Percentiles rank a stretch among this genome's conserved stretches.
These are phyloP conservation scores for Linum tenue DNA, from an alignment of 345 rosid genomes.

Conservation along the genomic window DNA sequence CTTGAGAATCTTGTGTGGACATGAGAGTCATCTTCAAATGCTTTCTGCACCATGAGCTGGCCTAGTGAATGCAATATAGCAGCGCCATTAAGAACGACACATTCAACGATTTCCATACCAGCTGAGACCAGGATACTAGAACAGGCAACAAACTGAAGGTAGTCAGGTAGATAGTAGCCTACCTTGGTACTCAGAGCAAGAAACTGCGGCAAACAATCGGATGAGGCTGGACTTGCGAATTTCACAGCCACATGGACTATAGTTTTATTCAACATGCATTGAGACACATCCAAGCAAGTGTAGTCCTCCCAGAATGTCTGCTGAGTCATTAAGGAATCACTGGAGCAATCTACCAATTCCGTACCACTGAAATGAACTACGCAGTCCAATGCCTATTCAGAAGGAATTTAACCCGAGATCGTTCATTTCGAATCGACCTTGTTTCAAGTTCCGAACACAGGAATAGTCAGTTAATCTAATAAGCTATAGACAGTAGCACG, in stretches of 20 bases:
- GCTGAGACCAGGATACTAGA: too few species aligned
- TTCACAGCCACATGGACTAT: slow-evolving; percentile 53
- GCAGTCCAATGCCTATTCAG: background rate
- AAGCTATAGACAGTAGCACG: background rate
- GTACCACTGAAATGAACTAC: background rate
- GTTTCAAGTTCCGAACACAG: background rate
- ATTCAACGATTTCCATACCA: background rate
- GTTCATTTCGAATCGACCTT: too few species aligned
- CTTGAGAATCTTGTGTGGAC: slow-evolving; percentile 79
- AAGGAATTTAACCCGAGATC: too few species aligned
- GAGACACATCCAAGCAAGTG: slow-evolving; percentile 82
- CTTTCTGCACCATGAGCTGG: slow-evolving; percentile 70
- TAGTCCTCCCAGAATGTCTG: slow-evolving; percentile 11
- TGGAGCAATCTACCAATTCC: background rate
- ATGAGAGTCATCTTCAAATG: slow-evolving; percentile 76
- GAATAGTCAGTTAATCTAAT: background rate
- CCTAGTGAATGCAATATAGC: slow-evolving; percentile 28
- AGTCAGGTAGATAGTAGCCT: slow-evolving; percentile 1
- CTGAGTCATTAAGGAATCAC: background rate
- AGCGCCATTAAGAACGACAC: slow-evolving; percentile 6
- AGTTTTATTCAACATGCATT: slow-evolving; percentile 64
- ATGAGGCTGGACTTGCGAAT: slow-evolving; percentile 36
- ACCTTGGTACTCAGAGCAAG: slow-evolving; percentile 66
- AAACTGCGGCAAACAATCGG: slow-evolving; percentile 33
- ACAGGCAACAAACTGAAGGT: background rate